These are phyloP conservation scores for Barnettozyma botsteinii DNA, from an alignment of 805 yeast genomes.

Conservation along the genomic window DNA sequence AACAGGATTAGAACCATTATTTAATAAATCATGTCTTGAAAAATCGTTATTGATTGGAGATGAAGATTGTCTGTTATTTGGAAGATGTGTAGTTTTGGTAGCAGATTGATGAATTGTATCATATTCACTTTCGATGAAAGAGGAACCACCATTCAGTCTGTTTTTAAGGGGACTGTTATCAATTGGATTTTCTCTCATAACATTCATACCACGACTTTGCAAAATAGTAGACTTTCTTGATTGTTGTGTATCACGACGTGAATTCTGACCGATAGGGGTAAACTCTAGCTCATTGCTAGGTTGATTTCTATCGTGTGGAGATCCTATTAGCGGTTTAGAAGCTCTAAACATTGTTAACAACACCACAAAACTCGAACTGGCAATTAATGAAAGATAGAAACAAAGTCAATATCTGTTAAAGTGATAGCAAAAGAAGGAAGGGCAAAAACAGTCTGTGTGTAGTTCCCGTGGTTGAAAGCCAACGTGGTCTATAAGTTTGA, in stretches of 20 bases:
- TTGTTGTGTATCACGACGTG: neutral
- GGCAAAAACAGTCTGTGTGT: neutral
- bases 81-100: neutral
- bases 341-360: conserved; percentile 23
- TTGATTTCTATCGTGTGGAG: conserved; percentile 22
- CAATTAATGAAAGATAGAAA: neutral
- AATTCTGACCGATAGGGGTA: conserved; percentile 35
- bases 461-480: too few species aligned
- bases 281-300: conserved; percentile 29
- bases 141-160: conserved; percentile 24
- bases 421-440: neutral
- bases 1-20: conserved; percentile 27
- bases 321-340: conserved; percentile 24
- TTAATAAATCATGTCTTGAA: conserved; percentile 17
- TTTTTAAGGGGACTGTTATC: conserved; percentile 17
- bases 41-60: conserved; percentile 17
- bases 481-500: too few species aligned
- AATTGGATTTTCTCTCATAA: conserved; percentile 14
- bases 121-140: conserved; percentile 21
- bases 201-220: conserved; percentile 7
- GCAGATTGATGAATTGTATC: conserved; percentile 19
- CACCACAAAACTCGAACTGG: neutral
- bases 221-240: conserved; percentile 1
- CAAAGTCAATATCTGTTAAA: neutral
- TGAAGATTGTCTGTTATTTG: conserved; percentile 8